Evolutionary conservation across 2,329 filamentous ascomycete species (phyloP), one percentile per base, ranked within the genome.

Genomic region (Herpotrichia juniperi): DNA sequence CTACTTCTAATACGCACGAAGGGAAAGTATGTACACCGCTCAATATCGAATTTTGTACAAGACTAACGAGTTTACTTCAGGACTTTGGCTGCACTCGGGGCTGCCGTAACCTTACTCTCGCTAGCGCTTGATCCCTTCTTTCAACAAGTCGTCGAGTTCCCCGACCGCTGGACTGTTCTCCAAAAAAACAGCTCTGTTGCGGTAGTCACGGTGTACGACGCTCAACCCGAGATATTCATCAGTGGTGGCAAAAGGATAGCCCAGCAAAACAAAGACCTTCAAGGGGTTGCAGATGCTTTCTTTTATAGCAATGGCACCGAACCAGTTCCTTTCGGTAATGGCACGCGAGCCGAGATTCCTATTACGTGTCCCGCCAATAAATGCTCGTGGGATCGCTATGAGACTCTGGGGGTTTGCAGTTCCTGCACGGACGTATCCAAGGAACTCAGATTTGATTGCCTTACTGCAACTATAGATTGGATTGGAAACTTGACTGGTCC

Each of bases 331-430:
- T 64, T 66, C 11, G 66, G 66, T 0, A 68, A 69, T 21, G 63
- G 63, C 0, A 62, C 61, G 0, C 48, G 66, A 1, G 48, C 64
- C 0, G 66, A 69, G 0, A 61, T 72, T 1, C 64, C 66, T 0
- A 26, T 71, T 0, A 61, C 59, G 0, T 72, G 68, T 12, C 67
- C 66, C 0, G 66, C 56, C 0, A 67, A 62, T 6, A 71, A 69
- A 9, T 72, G 68, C 16, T 64, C 63, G 0, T 72, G 66, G 66
- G 61, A 64, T 0, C 7, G 1, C 0, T 70, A 71, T 26, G 54
- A 71, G 0, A 65, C 66, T 0, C 48, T 72, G 0, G 66, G 30
- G 0, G 43, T 72, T 0, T 72, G 66, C 12, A 71, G 66, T 9
- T 1, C 47, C 1, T 72, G 67, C 12, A 42, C 17, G 0, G 62